Base-by-base conservation (phyloP, 495 filamentous ascomycete species). In the Stereocaulon alpinum region DNA sequence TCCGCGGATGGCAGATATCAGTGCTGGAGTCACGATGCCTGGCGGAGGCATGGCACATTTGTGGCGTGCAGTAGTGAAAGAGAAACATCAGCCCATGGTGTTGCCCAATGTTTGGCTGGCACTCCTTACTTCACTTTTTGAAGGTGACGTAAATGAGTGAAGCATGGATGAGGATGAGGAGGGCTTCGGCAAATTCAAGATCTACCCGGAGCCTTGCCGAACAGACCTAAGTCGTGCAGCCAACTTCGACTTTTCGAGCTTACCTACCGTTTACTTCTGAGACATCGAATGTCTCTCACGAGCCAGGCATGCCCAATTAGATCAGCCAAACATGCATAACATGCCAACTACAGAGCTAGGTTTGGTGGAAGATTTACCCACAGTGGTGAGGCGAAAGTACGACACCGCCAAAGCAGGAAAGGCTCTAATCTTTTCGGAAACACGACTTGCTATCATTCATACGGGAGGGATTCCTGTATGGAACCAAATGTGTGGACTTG, bases 391-490 rank as follows among this genome's bases (percentile, higher is more conserved):
- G 34, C 64, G 71, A 6, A 76, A 79, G 12, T 86, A 85, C 59
- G 56, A 59, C 43, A 70, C 75, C 18, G 83, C 83, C 45, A 76
- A 73, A 63, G 73, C 77, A 27, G 73, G 65, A 45, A 77, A 79
- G 20, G 75, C 80, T 60, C 71, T 87, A 20, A 68, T 74, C 22
- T 86, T 85, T 67, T 86, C 81, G 52, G 71, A 76, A 18, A 85
- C 82, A 2, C 74, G 85, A 52, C 74, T 84, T 30, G 70, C 77
- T 14, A 71, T 82, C 56, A 63, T 87, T 42, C 71, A 73, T 56
- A 69, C 76, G 6, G 72, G 74, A 59, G 80, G 78, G 18, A 70
- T 86, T 29, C 75, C 81, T 3, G 82, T 86, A 67, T 56, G 54
- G 44, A 49, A n/a, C 42, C 30, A 18, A n/a, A 20, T 30, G 17